Evolutionary conservation across 805 yeast species (phyloP).

Genomic region (Yamadazyma laniorum): DNA sequence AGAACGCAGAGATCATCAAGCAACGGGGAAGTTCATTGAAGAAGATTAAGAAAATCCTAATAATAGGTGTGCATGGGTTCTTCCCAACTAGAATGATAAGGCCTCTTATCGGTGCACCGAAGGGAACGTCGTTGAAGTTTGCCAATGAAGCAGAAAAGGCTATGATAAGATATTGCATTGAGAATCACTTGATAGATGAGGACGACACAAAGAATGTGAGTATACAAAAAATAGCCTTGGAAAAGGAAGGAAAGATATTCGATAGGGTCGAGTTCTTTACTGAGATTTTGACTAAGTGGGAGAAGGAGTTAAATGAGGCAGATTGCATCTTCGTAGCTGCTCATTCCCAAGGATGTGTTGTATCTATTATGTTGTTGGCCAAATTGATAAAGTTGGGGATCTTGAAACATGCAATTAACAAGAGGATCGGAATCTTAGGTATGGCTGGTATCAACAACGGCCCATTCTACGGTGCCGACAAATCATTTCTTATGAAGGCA

Average conservation of each 20-base stretch:
- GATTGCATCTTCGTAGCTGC: conserved; percentile 90
- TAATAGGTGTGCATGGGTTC: conserved; percentile 94
- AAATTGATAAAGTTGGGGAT: conserved; percentile 59
- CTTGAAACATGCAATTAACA: conserved; percentile 35
- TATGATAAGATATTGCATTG: conserved; percentile 57
- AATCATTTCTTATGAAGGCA: conserved; percentile 78
- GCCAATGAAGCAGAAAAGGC: conserved; percentile 87
- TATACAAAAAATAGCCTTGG: conserved; percentile 90
- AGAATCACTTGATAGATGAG: conserved; percentile 36
- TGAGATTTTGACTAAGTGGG: conserved; percentile 68
- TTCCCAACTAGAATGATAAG: conserved; percentile 86
- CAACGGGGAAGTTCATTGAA: conserved; percentile 29
- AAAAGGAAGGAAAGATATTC: conserved; percentile 87
- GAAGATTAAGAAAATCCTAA: conserved; percentile 58
- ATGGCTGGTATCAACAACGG: conserved; percentile 98
- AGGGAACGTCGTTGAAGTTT: conserved; percentile 90
- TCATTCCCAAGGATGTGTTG: conserved; percentile 96
- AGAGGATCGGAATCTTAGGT: conserved; percentile 70
- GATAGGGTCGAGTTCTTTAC: conserved; percentile 83
- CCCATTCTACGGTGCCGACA: conserved; percentile 89
- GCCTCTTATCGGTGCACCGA: conserved; percentile 90
- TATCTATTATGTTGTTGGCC: conserved; percentile 76
- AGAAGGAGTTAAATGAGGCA: conserved; percentile 55
- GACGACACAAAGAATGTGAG: conserved; percentile 32
- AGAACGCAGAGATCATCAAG: conserved; percentile 18